Conservation (phyloP, 495 filamentous ascomycete genomes). For the Articulospora tetracladia region DNA sequence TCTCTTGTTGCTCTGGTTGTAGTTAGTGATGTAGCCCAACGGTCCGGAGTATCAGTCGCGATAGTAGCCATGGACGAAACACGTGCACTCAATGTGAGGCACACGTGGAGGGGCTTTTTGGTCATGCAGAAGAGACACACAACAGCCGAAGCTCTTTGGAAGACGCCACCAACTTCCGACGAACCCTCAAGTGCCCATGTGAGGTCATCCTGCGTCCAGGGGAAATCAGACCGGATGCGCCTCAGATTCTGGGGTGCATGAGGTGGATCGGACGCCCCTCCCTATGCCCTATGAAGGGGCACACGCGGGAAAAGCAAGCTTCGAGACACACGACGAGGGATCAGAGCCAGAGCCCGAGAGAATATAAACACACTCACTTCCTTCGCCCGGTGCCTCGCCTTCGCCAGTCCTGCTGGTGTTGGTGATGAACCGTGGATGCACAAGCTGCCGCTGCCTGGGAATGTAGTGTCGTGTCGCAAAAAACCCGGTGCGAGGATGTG, state of each 20-base stretch:
- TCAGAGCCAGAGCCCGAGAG: too few relatives aligned
- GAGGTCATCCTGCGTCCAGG: background rate
- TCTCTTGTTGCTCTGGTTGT: background rate
- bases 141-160: background rate
- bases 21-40: background rate
- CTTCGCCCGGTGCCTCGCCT: background rate
- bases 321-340: background rate
- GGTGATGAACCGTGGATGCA: background rate
- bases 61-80: background rate
- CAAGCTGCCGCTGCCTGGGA: background rate
- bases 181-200: background rate
- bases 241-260: slow-evolving; percentile 1
- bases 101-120: background rate
- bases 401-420: background rate
- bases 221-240: background rate
- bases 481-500: background rate
- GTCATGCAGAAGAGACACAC: background rate
- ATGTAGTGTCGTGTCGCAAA: background rate
- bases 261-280: too few relatives aligned
- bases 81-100: background rate
- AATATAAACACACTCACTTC: background rate
- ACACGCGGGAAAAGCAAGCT: background rate
- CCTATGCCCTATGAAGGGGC: too few relatives aligned
- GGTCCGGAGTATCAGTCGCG: background rate
- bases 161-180: background rate